Percentiles rank a stretch among this genome's conserved stretches.
These are phyloP conservation scores for Nakazawaea ishiwadae DNA, from an alignment of 805 yeast species.

Conservation along the genomic window DNA sequence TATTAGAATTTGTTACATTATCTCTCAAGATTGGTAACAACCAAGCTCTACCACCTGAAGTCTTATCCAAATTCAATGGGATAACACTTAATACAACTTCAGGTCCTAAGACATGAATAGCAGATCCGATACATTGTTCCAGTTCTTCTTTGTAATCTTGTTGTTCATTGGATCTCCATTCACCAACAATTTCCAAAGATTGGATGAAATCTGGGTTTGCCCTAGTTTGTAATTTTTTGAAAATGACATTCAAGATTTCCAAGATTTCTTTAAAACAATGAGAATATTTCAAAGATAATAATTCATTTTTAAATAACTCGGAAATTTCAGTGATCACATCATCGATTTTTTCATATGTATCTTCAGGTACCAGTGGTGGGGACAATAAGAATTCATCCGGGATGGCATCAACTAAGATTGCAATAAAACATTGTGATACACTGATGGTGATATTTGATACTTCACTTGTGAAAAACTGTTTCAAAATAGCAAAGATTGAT, in stretches of 20 bases:
- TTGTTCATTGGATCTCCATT: conserved; percentile 74
- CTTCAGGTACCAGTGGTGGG: conserved; percentile 45
- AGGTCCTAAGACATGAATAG: conserved; percentile 81
- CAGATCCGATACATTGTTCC: conserved; percentile 75
- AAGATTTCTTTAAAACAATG: conserved; percentile 72
- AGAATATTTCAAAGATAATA: conserved; percentile 70
- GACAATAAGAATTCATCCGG: conserved; percentile 53
- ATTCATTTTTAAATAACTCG: conserved; percentile 44
- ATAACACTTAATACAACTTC: conserved; percentile 67
- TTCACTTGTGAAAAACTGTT: conserved; percentile 66
- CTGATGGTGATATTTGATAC: conserved; percentile 59
- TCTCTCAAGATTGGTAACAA: conserved; percentile 87
- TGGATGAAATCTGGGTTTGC: conserved; percentile 60
- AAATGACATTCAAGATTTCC: conserved; percentile 58
- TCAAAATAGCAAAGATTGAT: conserved; percentile 47
- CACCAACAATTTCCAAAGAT: conserved; percentile 63
- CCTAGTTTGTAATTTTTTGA: conserved; percentile 50
- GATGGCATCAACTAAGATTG: conserved; percentile 64
- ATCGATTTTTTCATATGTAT: conserved; percentile 52
- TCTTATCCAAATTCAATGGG: conserved; percentile 72
- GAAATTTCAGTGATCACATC: conserved; percentile 47
- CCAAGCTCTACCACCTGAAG: conserved; percentile 87
- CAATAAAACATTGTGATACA: conserved; percentile 83
- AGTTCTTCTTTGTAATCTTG: conserved; percentile 66
- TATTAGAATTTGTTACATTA: conserved; percentile 65